phyloP scores from a whole-genome alignment of 768 basidiomycete genomes.

The Omphalotus guepiniiformis region DNA sequence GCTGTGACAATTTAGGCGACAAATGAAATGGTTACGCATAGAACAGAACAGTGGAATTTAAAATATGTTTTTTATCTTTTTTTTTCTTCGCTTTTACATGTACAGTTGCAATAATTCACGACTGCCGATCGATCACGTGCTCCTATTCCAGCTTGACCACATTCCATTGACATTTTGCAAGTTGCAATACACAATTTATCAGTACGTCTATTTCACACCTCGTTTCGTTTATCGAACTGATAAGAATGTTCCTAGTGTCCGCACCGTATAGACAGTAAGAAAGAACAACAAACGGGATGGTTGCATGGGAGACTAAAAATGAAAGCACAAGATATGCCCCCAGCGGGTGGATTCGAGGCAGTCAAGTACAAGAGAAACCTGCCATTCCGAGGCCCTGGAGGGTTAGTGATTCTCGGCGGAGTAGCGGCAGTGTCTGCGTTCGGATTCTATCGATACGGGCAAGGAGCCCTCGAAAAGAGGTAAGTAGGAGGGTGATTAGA shows the following conservation, averaged over 20 bases:
- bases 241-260: not conserved
- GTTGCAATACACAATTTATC: no score
- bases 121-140: no score
- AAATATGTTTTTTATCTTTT: no score
- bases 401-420: constrained; percentile 79
- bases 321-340: constrained; percentile 86
- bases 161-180: no score
- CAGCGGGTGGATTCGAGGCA: constrained; percentile 86
- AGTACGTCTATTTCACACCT: no score
- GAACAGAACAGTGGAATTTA: no score
- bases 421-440: constrained; percentile 82
- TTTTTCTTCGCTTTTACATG: no score
- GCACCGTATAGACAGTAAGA: constrained; percentile 6
- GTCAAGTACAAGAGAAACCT: constrained; percentile 96
- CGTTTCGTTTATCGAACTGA: constrained; percentile 15
- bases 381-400: constrained; percentile 83
- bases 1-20: no score
- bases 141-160: no score
- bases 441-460: constrained; percentile 89
- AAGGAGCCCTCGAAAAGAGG: constrained; percentile 92
- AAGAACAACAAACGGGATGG: constrained; percentile 2
- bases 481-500: constrained; percentile 38
- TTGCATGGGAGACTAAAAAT: not conserved
- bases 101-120: no score
- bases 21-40: no score